Evolutionary conservation across 805 yeast species (phyloP), one percentile per base, ranked within the genome.

Genomic region (Wickerhamomyces queroliae): DNA sequence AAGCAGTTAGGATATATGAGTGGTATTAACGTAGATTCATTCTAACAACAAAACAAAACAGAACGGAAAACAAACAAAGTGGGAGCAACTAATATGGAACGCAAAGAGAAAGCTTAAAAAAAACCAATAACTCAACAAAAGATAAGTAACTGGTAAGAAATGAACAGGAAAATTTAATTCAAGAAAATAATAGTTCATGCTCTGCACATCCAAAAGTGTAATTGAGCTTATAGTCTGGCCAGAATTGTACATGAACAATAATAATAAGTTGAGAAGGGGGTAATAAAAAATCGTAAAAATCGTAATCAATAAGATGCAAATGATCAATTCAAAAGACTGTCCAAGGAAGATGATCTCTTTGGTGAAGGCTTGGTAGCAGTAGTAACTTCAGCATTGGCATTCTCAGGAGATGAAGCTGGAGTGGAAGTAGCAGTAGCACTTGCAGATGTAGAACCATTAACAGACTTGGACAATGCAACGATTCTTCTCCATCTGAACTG

Each of bases 401-500:
- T 35, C 13, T 36, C 43, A 15, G 37, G 20, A 10, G 31, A 28
- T 7, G 31, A 28, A 39, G 34, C 24, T 16, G 37, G 20, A 10
- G 31, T 17, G 4, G 31, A 28, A 39, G 34, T 16, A 31, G 24
- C 24, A 5, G 23, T 20, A 9, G 34, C 18, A 12, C 34, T 31
- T 31, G 34, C 24, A 13, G 34, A 24, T 6, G 34, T 9, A 11
- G 34, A 31, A 9, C 9, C 9, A 23, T 23, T 23, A 9, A 12
- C 9, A 13, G 34, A 15, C 25, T 42, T 50, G 3, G 48, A 44
- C 22, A 54, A 25, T 1, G 51, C 51, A 17, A 45, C 39, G 15
- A 55, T 44, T 43, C 90, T 62, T 52, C 90, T 69, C 89, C 89
- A 82, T 48, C 90, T 70, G 56, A 80, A 80, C 56, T 80, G 87